phyloP scores from a whole-genome alignment of 768 basidiomycete genomes.

The Mycena venus region DNA sequence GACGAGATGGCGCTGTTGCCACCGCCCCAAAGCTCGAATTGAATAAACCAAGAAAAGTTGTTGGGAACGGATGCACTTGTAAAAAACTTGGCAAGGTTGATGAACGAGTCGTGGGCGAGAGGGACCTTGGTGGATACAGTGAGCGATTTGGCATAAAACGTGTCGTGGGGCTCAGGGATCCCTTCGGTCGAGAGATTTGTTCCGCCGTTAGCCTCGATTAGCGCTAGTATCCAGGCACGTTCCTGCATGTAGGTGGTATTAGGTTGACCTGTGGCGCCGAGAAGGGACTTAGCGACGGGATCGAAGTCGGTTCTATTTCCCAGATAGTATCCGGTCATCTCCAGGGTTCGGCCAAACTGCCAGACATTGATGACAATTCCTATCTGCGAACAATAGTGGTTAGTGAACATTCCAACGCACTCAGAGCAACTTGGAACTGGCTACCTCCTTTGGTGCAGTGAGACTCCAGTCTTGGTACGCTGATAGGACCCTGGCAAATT shows the following conservation, averaged over 20 bases:
- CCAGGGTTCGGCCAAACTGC: constrained; percentile 2
- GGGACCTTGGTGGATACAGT: constrained; percentile 21
- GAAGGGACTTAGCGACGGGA: neutral
- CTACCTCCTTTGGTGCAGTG: constrained; percentile 14
- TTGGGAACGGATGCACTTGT: neutral
- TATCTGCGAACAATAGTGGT: too few species aligned
- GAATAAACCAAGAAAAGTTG: constrained; percentile 25
- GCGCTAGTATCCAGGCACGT: constrained; percentile 14
- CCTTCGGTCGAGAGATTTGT: neutral
- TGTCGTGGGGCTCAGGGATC: constrained; percentile 13
- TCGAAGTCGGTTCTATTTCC: neutral
- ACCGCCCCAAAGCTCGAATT: constrained; percentile 32
- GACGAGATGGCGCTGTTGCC: constrained; percentile 26
- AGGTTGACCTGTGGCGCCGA: neutral
- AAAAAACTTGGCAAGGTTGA: neutral
- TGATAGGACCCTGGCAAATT: constrained; percentile 1
- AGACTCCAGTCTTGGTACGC: constrained; percentile 14
- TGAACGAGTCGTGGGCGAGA: constrained; percentile 25
- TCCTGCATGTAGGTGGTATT: constrained; percentile 15
- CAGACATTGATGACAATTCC: constrained; percentile 23
- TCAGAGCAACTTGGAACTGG: too few species aligned
- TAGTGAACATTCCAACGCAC: too few species aligned
- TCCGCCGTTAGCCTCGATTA: neutral
- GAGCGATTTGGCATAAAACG: constrained; percentile 32
- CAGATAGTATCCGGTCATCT: constrained; percentile 22